phyloP scores from a whole-genome alignment of 306 rosid genomes.

The Prunus mira region DNA sequence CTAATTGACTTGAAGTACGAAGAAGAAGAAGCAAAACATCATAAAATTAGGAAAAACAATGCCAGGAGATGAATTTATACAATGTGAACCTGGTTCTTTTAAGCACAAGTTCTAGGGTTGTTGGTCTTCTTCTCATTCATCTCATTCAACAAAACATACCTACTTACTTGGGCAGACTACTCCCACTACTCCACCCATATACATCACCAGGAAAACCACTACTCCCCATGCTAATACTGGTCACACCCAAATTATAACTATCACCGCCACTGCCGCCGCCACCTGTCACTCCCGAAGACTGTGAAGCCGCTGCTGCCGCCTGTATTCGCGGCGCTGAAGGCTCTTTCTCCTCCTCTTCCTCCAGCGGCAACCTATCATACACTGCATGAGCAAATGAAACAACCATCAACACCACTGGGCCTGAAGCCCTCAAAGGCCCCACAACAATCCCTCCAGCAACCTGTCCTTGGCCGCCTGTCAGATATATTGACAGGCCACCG shows the following conservation, averaged over 20 bases:
- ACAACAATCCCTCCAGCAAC: constrained; percentile 39
- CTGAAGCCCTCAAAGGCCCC: constrained; percentile 33
- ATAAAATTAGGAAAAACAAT: neutral
- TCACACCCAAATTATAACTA: constrained; percentile 23
- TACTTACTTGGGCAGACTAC: neutral
- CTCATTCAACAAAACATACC: too few relatives aligned
- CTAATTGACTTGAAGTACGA: too few relatives aligned
- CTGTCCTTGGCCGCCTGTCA: constrained; percentile 39
- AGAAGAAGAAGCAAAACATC: neutral
- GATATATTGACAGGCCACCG: constrained; percentile 29
- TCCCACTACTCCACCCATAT: constrained; percentile 30
- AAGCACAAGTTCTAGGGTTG: neutral
- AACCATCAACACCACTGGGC: constrained; percentile 40
- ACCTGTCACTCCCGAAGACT: constrained; percentile 18
- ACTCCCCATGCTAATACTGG: constrained; percentile 10
- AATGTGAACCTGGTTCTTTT: neutral
- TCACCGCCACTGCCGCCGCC: constrained; percentile 4
- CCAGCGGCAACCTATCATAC: constrained; percentile 36
- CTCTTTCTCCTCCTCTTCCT: constrained; percentile 21
- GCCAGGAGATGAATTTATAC: neutral
- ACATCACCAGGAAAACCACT: constrained; percentile 14
- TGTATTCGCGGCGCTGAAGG: neutral
- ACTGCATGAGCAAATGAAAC: constrained; percentile 41
- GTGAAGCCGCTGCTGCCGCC: neutral
- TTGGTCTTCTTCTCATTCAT: too few relatives aligned